These are phyloP conservation scores for Colletotrichum zoysiae DNA, from an alignment of 2,329 filamentous ascomycete species.

Conservation along the genomic window DNA sequence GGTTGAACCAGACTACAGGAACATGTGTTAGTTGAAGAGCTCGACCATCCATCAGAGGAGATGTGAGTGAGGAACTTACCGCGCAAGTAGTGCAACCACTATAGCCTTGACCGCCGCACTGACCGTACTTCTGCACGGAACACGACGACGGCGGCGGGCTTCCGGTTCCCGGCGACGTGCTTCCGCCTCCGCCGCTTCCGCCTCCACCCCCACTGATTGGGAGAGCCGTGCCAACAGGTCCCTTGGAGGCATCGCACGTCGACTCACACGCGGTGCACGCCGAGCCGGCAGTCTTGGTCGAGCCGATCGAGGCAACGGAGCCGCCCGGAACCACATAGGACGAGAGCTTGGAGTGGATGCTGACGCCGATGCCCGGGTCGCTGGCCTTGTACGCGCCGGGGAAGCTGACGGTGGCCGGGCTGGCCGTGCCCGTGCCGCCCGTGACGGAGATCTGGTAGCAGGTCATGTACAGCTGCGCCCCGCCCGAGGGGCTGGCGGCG, in stretches of 20 bases:
- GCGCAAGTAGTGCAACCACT: constrained; percentile 57
- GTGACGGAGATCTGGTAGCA: constrained; percentile 53
- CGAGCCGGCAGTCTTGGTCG: constrained; percentile 55
- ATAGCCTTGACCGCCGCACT: constrained; percentile 57
- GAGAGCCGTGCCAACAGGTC: constrained; percentile 47
- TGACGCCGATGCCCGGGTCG: constrained; percentile 61
- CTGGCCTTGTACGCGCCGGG: constrained; percentile 59
- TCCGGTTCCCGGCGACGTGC: constrained; percentile 20
- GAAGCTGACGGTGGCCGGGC: constrained; percentile 52
- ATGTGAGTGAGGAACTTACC: constrained; percentile 44
- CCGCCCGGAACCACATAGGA: constrained; percentile 60
- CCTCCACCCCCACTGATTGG: constrained; percentile 15
- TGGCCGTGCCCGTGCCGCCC: constrained; percentile 45
- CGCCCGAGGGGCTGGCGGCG: constrained; percentile 51
- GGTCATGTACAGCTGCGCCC: constrained; percentile 56
- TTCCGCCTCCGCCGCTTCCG: constrained; percentile 21
- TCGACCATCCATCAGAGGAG: not conserved
- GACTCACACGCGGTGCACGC: constrained; percentile 56
- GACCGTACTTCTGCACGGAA: constrained; percentile 51
- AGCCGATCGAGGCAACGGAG: constrained; percentile 55
- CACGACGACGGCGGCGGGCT: constrained; percentile 45
- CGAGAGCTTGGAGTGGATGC: constrained; percentile 58
- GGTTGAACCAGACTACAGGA: constrained; percentile 48
- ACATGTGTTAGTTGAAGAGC: constrained; percentile 24
- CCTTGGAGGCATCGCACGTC: constrained; percentile 52